Evolutionary conservation across 225 moss, liverwort and hornwort species (phyloP), one percentile per base, ranked within the genome.

Genomic region (Physcomitrium patens): DNA sequence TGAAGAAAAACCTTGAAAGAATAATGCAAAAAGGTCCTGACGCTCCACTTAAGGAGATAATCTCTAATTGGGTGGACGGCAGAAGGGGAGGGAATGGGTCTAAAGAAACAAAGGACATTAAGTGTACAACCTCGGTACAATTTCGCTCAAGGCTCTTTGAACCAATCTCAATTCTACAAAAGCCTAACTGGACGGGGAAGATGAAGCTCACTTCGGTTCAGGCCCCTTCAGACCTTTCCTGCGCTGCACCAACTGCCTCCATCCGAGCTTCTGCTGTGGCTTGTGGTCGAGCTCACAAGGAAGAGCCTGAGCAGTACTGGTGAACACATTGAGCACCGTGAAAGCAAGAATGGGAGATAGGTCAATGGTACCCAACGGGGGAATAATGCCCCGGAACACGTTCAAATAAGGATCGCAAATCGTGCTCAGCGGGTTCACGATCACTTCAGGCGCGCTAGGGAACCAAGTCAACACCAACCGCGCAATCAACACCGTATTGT

Each of bases 361-460:
- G 82, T 99, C 97, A 53, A 99, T 67, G 9, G 83, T 79, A 6
- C 95, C 89, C 47, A 93, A 63, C 2, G 94, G 94, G 16, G 93
- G 93, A 31, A 99, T 99, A 7, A 95, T 93, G 1, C 95, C 97
- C 69, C 97, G 77, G 59, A 99, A 99, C 60, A 99, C 90, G 56
- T 99, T 99, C 86, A 99, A 81, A 42, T 95, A 99, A 17, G 97
- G 97, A 81, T 99, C 95, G 48, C 97, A 95, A 26, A 99, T 89
- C 3, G 97, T 99, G 82, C 95, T 94, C 56, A 97, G 76, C 42
- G 97, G 97, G 75, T 78, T 90, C 60, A 94, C 92, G 14, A 97
- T 89, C 19, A 84, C 76, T 79, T 88, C 87, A 1, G 97, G 97
- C 8, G 97, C 92, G 47, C 90, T 85, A 41, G 97, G 97, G 75